Conservation (phyloP, 495 filamentous ascomycete species). For the Penicillium roqueforti region DNA sequence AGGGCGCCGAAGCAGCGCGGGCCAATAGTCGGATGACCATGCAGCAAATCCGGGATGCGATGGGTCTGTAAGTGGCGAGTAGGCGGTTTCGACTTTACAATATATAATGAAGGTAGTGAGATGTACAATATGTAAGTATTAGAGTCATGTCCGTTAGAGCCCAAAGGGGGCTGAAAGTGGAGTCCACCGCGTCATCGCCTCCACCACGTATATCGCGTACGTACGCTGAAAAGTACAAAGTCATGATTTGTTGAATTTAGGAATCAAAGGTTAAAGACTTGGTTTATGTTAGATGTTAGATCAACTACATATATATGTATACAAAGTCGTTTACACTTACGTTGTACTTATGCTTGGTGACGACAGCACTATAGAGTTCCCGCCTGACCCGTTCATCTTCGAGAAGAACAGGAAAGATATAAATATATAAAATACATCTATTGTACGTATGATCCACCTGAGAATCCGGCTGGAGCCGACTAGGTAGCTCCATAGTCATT, state of each 20-base stretch:
- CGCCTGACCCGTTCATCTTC: background rate
- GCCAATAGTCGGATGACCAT: conserved; percentile 66
- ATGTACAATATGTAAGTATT: background rate
- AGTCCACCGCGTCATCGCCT: conserved; percentile 24
- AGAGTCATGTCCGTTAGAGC: background rate
- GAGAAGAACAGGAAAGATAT: no score
- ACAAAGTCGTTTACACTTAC: no score
- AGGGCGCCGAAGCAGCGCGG: conserved; percentile 58
- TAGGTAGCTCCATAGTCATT: background rate
- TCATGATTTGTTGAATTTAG: no score
- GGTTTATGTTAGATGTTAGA: no score
- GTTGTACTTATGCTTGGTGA: conserved; percentile 5
- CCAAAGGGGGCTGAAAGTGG: conserved; percentile 10
- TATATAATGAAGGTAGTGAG: background rate
- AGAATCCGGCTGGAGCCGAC: background rate
- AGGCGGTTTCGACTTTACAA: background rate
- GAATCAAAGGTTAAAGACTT: no score
- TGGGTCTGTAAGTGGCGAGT: conserved; percentile 51
- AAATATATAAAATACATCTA: no score
- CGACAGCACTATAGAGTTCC: conserved; percentile 9
- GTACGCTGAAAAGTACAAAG: no score
- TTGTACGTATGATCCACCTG: no score
- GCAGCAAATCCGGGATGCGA: conserved; percentile 52
- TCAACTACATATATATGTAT: no score
- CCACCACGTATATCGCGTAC: conserved; percentile 20